phyloP scores from a whole-genome alignment of 140 eudicot genomes.

The Stevia rebaudiana region DNA sequence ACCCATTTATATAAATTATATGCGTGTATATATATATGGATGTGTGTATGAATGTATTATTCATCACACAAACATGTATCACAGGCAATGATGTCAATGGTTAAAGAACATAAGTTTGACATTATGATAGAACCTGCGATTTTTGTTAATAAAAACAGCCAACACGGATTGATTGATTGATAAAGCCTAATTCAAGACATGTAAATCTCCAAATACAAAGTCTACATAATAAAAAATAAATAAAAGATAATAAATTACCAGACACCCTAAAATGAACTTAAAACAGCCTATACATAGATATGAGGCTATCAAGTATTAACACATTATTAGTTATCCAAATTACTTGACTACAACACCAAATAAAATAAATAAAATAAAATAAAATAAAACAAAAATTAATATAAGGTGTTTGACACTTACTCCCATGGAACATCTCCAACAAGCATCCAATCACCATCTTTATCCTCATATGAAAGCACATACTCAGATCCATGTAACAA shows the following conservation, averaged over 20 bases:
- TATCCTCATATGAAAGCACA: conserved; percentile 84
- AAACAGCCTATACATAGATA: conserved; percentile 4
- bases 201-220: no score
- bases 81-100: neutral
- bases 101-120: no score
- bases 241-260: no score
- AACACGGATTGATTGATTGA: no score
- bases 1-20: no score
- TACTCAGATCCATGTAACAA: conserved; percentile 86
- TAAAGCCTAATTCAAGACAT: no score
- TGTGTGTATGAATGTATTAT: no score
- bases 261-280: no score
- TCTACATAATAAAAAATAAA: no score
- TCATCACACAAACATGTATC: neutral
- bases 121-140: no score
- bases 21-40: neutral
- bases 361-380: no score
- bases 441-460: conserved; percentile 99
- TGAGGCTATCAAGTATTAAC: neutral
- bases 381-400: neutral
- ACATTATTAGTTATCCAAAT: neutral
- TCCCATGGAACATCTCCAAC: conserved; percentile 99
- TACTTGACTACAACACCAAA: neutral
- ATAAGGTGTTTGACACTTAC: conserved; percentile 38
- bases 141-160: no score